Percentiles rank a stretch among this genome's conserved stretches.
These are phyloP conservation scores for Aureobasidium sp. DNA, from an alignment of 2,329 filamentous ascomycete species.

Conservation along the genomic window DNA sequence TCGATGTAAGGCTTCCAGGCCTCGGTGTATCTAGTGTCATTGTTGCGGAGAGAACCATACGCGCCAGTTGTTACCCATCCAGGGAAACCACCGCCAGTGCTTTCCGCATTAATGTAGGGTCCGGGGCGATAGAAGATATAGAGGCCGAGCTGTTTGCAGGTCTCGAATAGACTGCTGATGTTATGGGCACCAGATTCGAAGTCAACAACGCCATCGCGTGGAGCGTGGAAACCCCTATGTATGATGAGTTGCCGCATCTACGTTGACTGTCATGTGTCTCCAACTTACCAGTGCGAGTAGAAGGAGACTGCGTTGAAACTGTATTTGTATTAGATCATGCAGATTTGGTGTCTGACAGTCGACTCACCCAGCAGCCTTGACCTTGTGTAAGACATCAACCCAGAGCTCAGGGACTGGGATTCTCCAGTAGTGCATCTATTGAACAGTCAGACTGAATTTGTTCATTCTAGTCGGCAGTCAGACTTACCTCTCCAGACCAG, in stretches of 20 bases:
- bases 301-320: constrained; percentile 33
- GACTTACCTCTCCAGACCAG: constrained; percentile 38
- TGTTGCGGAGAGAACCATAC: constrained; percentile 46
- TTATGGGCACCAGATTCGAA: constrained; percentile 47
- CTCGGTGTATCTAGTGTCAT: constrained; percentile 35
- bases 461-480: neutral
- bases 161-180: constrained; percentile 43
- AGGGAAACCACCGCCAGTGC: constrained; percentile 52
- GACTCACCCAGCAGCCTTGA: constrained; percentile 37
- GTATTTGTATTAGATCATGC: neutral
- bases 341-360: too few relatives aligned
- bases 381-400: constrained; percentile 42
- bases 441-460: neutral
- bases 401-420: constrained; percentile 43
- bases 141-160: constrained; percentile 46
- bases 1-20: constrained; percentile 44
- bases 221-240: constrained; percentile 4
- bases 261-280: neutral
- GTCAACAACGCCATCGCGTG: constrained; percentile 24
- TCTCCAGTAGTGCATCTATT: constrained; percentile 42
- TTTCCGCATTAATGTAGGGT: constrained; percentile 48
- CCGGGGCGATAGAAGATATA: constrained; percentile 40
- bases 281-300: constrained; percentile 10
- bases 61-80: constrained; percentile 52
- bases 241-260: neutral